These are phyloP conservation scores for Linnemannia elongata DNA, from an alignment of 192 early-diverging fungal species.

Conservation along the genomic window DNA sequence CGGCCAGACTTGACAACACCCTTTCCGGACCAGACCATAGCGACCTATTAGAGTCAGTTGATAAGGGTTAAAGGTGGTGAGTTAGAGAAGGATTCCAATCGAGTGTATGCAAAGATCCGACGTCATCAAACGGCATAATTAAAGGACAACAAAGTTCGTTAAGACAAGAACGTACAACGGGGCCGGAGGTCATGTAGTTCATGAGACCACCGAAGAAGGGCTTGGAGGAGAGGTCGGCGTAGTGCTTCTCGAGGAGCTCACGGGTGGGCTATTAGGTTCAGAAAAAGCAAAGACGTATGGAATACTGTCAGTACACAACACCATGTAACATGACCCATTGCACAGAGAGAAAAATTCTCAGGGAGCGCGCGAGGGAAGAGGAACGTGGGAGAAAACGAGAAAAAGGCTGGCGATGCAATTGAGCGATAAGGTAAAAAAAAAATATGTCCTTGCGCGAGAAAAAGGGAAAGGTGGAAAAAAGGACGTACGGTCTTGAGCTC, in stretches of 20 bases:
- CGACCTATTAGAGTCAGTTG: constrained; percentile 32
- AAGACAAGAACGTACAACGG: constrained; percentile 77
- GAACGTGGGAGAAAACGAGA: constrained; percentile 12
- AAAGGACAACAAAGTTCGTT: neutral
- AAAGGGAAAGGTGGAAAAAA: neutral
- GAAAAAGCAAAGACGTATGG: neutral
- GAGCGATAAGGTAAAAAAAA: neutral
- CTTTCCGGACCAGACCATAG: constrained; percentile 87
- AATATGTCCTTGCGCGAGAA: neutral
- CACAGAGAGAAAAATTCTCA: neutral
- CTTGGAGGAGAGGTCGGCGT: constrained; percentile 84
- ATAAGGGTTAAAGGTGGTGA: neutral
- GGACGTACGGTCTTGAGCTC: constrained; percentile 72
- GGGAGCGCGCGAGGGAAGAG: too few relatives aligned
- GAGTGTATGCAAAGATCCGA: neutral
- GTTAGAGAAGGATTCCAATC: neutral
- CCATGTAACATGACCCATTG: constrained; percentile 6
- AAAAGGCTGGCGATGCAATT: neutral
- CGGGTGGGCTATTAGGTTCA: constrained; percentile 60
- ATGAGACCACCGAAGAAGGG: constrained; percentile 94
- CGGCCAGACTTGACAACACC: constrained; percentile 92
- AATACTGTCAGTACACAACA: neutral
- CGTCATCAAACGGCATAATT: neutral
- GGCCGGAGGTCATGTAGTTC: constrained; percentile 94
- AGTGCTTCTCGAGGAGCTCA: constrained; percentile 86